Base-by-base conservation (phyloP, 257 asterid species). In the Nicotiana benthamiana region DNA sequence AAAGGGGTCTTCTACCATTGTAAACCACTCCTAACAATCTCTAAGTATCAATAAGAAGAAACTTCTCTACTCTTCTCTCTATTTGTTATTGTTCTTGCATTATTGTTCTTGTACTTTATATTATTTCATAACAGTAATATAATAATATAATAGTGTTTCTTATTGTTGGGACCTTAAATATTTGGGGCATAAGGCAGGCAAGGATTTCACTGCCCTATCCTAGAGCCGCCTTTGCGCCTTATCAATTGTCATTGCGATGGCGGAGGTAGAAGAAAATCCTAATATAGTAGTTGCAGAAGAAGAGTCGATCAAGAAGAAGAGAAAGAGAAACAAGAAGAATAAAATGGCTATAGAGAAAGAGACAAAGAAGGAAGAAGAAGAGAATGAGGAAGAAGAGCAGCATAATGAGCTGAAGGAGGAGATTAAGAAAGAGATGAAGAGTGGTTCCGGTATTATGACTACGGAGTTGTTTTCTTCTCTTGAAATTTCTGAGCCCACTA, bases 361-460 rank as follows among this genome's bases (percentile, higher is more conserved):
- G 81, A 87, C n/a, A 79, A 82, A 75, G 86, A 83, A 22, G 80
- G 80, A 60, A 83, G 86, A 77, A 65, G 36, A 75, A 26, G 85
- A 70, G 6, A 83, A 81, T 9, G 86, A 76, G 5, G 87, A 75
- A 3, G 81, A 59, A 5, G 75, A 43, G 1, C 86, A 54, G 51
- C 80, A 15, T 75, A 86, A 84, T 64, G 87, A 77, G n/a, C 79
- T 30, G 16, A 84, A 79, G 46, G 85, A 80, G 68, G 89, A 79
- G 27, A 57, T 79, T 82, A 86, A 85, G 90, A 81, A 72, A 72
- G 90, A 80, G 66, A 65, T 46, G 70, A 88, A 80, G 85, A 79
- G 75, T 53, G 92, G 93, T 34, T 83, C 91, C n/a, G 99, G 99
- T 78, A 96, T 96, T 83, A 94, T 92, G 98, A 94, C 95, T 76